Percentiles rank a stretch among this genome's conserved stretches.
phyloP scores from a whole-genome alignment of 352 stramenopile species.

The Pythium brassicae region DNA sequence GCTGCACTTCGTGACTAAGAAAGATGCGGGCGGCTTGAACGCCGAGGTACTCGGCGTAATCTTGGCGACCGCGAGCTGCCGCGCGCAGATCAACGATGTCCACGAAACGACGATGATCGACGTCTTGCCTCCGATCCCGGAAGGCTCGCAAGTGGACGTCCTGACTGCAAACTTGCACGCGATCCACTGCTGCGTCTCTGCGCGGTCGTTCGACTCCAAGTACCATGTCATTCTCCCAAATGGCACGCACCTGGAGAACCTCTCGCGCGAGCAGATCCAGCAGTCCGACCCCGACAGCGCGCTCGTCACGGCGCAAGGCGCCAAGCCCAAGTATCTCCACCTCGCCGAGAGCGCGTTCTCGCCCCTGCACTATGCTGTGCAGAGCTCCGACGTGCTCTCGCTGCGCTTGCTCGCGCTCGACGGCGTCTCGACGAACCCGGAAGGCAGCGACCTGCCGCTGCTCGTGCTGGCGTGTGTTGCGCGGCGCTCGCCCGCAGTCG shows the following conservation, averaged over 20 bases:
- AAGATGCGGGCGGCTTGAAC: constrained; percentile 43
- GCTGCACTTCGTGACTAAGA: constrained; percentile 50
- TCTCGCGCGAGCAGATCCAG: constrained; percentile 37
- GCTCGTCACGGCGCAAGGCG: neutral
- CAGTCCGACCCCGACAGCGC: constrained; percentile 1
- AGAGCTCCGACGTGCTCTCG: constrained; percentile 37
- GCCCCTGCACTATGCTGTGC: constrained; percentile 54
- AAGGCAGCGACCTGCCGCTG: constrained; percentile 53
- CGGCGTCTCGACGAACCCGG: constrained; percentile 28
- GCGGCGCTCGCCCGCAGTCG: constrained; percentile 32
- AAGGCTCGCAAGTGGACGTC: constrained; percentile 22
- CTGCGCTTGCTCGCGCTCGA: constrained; percentile 26
- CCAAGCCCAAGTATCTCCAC: constrained; percentile 36
- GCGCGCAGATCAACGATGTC: constrained; percentile 35
- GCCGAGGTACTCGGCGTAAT: constrained; percentile 42
- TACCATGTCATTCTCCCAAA: constrained; percentile 57
- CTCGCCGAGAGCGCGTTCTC: constrained; percentile 50
- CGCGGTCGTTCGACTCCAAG: constrained; percentile 32
- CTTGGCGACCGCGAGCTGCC: constrained; percentile 13
- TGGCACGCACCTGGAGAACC: constrained; percentile 30
- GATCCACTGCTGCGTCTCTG: constrained; percentile 39
- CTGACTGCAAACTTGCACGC: constrained; percentile 14
- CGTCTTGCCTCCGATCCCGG: constrained; percentile 24
- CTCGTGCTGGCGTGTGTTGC: constrained; percentile 53
- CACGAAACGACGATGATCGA: constrained; percentile 59